A percentile compares a stretch with the other conserved stretches of the same genome.
These are phyloP conservation scores for Soucietia sequanensis DNA, from an alignment of 805 yeast genomes.

Conservation along the genomic window DNA sequence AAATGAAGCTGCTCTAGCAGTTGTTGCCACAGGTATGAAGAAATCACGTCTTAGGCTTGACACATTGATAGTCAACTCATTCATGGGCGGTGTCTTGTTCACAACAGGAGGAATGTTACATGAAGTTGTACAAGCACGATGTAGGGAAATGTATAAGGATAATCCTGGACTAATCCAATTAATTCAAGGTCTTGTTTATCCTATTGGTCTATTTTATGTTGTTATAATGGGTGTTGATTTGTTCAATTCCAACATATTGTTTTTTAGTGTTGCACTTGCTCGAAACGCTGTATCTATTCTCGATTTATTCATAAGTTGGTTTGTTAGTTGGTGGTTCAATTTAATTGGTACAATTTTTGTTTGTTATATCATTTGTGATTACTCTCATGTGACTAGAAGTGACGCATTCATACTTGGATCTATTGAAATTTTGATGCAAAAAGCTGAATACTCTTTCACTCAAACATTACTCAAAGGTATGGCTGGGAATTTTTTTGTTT, in stretches of 20 bases:
- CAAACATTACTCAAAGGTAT: constrained; percentile 67
- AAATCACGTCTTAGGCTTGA: constrained; percentile 67
- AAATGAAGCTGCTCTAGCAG: constrained; percentile 79
- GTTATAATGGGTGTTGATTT: constrained; percentile 74
- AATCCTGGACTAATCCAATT: constrained; percentile 55
- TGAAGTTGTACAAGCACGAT: constrained; percentile 52
- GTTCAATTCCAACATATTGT: constrained; percentile 71
- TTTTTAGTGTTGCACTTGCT: constrained; percentile 64
- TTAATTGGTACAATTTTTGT: constrained; percentile 65
- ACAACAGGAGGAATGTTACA: constrained; percentile 72
- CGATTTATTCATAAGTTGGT: constrained; percentile 66
- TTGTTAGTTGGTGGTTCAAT: constrained; percentile 65
- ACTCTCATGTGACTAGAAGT: constrained; percentile 47
- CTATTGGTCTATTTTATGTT: constrained; percentile 74
- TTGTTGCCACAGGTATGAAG: constrained; percentile 84
- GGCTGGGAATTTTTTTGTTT: constrained; percentile 77
- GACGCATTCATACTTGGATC: constrained; percentile 49
- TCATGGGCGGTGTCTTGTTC: constrained; percentile 70
- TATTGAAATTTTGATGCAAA: constrained; percentile 42
- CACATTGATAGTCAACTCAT: constrained; percentile 58
- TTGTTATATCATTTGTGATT: constrained; percentile 59
- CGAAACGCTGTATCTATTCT: constrained; percentile 68
- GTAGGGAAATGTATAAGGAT: constrained; percentile 37
- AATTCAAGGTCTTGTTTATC: constrained; percentile 61
- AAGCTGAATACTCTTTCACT: constrained; percentile 48